Percentiles rank a stretch among this genome's conserved stretches.
phyloP scores from a whole-genome alignment of 352 stramenopile genomes.

The Pythium dissimile region DNA sequence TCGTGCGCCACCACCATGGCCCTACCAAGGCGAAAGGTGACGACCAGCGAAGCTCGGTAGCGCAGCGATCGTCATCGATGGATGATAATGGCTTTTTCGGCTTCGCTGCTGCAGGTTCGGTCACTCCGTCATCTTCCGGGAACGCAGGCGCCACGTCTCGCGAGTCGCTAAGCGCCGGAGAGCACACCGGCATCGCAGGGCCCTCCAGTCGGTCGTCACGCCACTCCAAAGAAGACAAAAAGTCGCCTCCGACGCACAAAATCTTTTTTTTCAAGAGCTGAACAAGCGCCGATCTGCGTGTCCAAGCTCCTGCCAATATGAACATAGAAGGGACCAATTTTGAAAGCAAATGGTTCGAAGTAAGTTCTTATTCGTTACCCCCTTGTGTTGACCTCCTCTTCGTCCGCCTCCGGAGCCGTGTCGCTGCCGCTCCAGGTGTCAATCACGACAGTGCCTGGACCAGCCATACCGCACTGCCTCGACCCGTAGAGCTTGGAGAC shows the following conservation, averaged over 20 bases:
- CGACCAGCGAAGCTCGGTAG: not conserved
- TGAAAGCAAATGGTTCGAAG: no score
- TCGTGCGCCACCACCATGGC: slow-evolving; percentile 29
- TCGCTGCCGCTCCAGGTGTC: slow-evolving; percentile 41
- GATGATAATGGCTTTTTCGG: not conserved
- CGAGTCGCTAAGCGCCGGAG: no score
- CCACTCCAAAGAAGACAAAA: slow-evolving; percentile 8
- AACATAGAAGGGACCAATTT: slow-evolving; percentile 5
- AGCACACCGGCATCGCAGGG: no score
- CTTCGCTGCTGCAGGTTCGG: not conserved
- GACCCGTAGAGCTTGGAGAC: slow-evolving; percentile 74
- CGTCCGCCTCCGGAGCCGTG: slow-evolving; percentile 1
- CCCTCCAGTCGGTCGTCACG: no score
- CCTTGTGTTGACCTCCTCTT: no score
- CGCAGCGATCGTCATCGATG: not conserved
- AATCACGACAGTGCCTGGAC: slow-evolving; percentile 66
- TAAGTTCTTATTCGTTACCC: no score
- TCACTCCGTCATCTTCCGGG: not conserved
- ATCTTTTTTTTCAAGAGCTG: slow-evolving; percentile 39
- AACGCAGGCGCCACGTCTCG: no score
- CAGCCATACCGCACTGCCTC: slow-evolving; percentile 59
- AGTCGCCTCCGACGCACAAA: slow-evolving; percentile 25
- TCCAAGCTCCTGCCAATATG: not conserved
- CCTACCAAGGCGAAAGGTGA: not conserved
- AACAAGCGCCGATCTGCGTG: no score